Percentiles rank a stretch among this genome's conserved stretches.
phyloP scores from a whole-genome alignment of 176 grass and related monocot genomes.

The Neostapfia colusana region DNA sequence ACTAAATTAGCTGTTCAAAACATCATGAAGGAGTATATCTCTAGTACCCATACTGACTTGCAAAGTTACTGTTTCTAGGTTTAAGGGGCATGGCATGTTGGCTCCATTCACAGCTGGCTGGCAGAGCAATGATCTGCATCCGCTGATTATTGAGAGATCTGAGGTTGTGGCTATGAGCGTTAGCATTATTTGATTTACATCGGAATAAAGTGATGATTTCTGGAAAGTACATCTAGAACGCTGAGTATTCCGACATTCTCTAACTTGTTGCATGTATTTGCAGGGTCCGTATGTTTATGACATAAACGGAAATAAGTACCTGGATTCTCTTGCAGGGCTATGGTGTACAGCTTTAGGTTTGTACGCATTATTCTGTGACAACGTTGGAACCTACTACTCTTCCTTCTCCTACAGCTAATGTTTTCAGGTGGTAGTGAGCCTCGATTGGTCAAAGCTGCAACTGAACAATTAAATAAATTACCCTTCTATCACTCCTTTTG shows the following conservation, averaged over 20 bases:
- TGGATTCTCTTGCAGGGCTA: conserved; percentile 90
- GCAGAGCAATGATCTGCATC: conserved; percentile 85
- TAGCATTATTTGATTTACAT: background rate
- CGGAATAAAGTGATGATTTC: background rate
- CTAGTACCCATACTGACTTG: conserved; percentile 3
- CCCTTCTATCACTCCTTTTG: conserved; percentile 99
- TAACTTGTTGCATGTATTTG: conserved; percentile 20
- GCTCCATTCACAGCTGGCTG: conserved; percentile 98
- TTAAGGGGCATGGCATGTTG: conserved; percentile 96
- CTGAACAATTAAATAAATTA: conserved; percentile 78
- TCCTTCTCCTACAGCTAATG: conserved; percentile 5
- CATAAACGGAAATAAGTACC: conserved; percentile 75
- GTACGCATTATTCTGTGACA: background rate
- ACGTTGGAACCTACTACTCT: background rate
- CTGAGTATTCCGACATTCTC: background rate
- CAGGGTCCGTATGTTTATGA: conserved; percentile 97
- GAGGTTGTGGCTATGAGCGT: conserved; percentile 50
- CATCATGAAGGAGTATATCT: no score
- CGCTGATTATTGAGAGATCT: conserved; percentile 85
- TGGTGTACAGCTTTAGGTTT: conserved; percentile 98
- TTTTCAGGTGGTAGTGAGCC: conserved; percentile 88
- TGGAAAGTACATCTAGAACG: conserved; percentile 20
- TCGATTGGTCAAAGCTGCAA: conserved; percentile 83
- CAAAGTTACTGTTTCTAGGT: conserved; percentile 46
- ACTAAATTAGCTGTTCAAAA: no score